phyloP scores from a whole-genome alignment of 2,329 filamentous ascomycete species.

The Incumbomyces lentus region DNA sequence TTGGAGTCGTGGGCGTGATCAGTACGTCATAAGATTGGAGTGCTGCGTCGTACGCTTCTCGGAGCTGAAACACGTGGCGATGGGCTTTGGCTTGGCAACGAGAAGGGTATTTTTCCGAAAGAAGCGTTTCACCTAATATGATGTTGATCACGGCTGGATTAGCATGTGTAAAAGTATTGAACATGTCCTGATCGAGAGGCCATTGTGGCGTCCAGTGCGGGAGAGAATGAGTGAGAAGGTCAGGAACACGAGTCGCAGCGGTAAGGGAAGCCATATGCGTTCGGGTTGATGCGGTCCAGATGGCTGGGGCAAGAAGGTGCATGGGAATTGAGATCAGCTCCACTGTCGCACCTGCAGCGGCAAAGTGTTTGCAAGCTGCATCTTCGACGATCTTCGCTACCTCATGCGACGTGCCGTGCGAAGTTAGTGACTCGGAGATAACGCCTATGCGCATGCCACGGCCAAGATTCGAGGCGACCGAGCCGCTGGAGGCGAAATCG shows the following conservation, averaged over 20 bases:
- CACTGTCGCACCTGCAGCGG: slow-evolving; percentile 34
- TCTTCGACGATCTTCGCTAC: slow-evolving; percentile 30
- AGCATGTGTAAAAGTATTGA: slow-evolving; percentile 32
- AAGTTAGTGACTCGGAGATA: slow-evolving; percentile 35
- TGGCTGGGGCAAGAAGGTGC: slow-evolving; percentile 35
- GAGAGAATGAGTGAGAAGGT: slow-evolving; percentile 25
- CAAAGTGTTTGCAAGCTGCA: slow-evolving; percentile 30
- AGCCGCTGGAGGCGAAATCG: background rate
- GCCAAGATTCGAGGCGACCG: slow-evolving; percentile 22
- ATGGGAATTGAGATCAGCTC: slow-evolving; percentile 38
- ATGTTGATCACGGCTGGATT: slow-evolving; percentile 39
- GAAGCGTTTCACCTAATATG: slow-evolving; percentile 30
- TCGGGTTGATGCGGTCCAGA: slow-evolving; percentile 38
- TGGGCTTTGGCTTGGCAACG: slow-evolving; percentile 36
- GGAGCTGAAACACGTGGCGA: slow-evolving; percentile 36
- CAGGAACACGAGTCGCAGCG: slow-evolving; percentile 24
- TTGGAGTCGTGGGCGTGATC: slow-evolving; percentile 38
- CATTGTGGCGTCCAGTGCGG: slow-evolving; percentile 25
- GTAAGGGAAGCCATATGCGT: slow-evolving; percentile 26
- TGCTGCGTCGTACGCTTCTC: slow-evolving; percentile 39
- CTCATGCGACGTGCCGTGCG: slow-evolving; percentile 28
- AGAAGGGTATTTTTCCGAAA: slow-evolving; percentile 24
- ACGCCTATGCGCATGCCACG: slow-evolving; percentile 37
- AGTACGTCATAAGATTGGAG: slow-evolving; percentile 38
- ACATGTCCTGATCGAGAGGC: slow-evolving; percentile 33